A percentile compares a stretch with the other conserved stretches of the same genome.
Conservation (phyloP, 768 basidiomycete species). For the Lactifluus rugatus region DNA sequence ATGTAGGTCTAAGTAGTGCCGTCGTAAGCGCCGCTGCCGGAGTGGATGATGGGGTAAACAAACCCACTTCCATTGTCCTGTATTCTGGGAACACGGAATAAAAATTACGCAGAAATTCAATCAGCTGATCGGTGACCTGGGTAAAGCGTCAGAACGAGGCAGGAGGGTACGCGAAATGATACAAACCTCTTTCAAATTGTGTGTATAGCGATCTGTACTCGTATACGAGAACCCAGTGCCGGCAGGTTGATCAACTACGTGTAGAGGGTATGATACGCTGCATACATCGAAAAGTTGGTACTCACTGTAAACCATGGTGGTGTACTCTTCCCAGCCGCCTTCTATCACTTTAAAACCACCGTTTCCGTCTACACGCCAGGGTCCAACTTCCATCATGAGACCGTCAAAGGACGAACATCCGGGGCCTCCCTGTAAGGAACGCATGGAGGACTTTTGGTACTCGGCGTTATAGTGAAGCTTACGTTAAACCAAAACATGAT, state of each 20-base stretch:
- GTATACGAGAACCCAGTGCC: slow-evolving; percentile 93
- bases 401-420: slow-evolving; percentile 98
- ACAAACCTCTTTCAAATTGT: slow-evolving; percentile 60
- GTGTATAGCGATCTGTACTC: slow-evolving; percentile 75
- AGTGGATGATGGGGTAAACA: neutral
- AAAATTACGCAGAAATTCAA: slow-evolving; percentile 81
- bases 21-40: neutral
- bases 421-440: slow-evolving; percentile 65
- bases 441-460: neutral
- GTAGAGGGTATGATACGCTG: neutral
- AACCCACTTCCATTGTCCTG: slow-evolving; percentile 64
- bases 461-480: slow-evolving; percentile 22
- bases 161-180: neutral
- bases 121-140: slow-evolving; percentile 67
- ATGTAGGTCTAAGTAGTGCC: slow-evolving; percentile 69
- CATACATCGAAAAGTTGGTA: slow-evolving; percentile 13
- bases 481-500: slow-evolving; percentile 98
- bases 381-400: slow-evolving; percentile 96
- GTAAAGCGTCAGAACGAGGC: slow-evolving; percentile 6
- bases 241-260: slow-evolving; percentile 89
- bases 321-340: slow-evolving; percentile 97
- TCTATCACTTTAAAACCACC: slow-evolving; percentile 64
- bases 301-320: slow-evolving; percentile 86
- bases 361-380: slow-evolving; percentile 69
- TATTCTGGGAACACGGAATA: slow-evolving; percentile 91